Conservation (phyloP, 305 asterid genomes). For the Coffea humblotiana region DNA sequence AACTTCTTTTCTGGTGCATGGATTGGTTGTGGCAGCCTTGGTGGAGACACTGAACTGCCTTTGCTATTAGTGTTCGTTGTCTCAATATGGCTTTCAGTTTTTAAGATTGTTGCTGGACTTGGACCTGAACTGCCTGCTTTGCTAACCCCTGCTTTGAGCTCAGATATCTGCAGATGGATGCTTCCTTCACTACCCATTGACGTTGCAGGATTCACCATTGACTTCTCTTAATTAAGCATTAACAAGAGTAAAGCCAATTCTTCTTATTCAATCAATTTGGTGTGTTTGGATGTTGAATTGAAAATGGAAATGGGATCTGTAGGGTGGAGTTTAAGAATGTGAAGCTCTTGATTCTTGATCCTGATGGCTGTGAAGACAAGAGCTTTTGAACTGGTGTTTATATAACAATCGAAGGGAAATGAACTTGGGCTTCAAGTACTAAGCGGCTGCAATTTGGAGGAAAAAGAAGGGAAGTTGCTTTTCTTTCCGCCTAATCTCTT, state of each 20-base stretch:
- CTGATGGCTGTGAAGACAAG: slow-evolving; percentile 15
- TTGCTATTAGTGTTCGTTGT: slow-evolving; percentile 43
- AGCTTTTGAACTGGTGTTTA: background rate
- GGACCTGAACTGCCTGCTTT: slow-evolving; percentile 35
- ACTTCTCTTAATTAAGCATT: background rate
- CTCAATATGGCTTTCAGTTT: slow-evolving; percentile 45
- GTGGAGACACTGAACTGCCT: slow-evolving; percentile 21
- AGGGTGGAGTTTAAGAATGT: background rate
- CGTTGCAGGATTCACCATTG: slow-evolving; percentile 45
- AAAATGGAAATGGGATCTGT: slow-evolving; percentile 1
- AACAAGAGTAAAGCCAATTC: background rate
- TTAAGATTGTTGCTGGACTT: slow-evolving; percentile 32
- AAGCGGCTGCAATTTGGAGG: slow-evolving; percentile 30
- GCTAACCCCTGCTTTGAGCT: slow-evolving; percentile 27
- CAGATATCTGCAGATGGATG: slow-evolving; percentile 53
- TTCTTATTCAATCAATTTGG: background rate
- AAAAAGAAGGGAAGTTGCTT: slow-evolving; percentile 65
- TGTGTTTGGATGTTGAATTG: background rate
- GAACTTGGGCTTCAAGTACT: too few species aligned
- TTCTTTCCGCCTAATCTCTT: slow-evolving; percentile 27
- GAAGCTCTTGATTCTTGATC: slow-evolving; percentile 1
- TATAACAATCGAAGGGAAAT: too few species aligned
- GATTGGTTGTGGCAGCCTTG: slow-evolving; percentile 9
- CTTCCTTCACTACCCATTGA: slow-evolving; percentile 48
- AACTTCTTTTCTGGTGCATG: slow-evolving; percentile 85